Evolutionary conservation across 2,329 filamentous ascomycete genomes (phyloP).

Genomic region (Cytospora piceicola): DNA sequence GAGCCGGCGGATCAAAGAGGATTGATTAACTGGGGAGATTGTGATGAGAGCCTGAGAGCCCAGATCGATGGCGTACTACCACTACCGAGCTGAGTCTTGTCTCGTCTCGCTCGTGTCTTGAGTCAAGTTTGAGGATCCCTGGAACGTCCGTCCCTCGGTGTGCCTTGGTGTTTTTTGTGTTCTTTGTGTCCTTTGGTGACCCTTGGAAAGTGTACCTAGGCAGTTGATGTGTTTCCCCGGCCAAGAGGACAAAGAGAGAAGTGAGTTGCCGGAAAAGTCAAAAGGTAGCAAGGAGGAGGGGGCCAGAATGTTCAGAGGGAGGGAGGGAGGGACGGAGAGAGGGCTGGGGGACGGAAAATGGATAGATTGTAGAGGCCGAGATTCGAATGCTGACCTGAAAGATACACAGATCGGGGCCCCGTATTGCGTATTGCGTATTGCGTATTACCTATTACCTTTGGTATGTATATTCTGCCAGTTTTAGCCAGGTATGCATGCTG

Average conservation of each 20-base stretch:
- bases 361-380: conserved; percentile 21
- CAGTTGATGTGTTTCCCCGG: too few relatives aligned
- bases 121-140: conserved; percentile 26
- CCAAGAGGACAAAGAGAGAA: conserved; percentile 2
- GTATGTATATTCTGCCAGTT: too few relatives aligned
- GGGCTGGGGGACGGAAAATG: conserved; percentile 9
- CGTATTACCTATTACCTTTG: too few relatives aligned
- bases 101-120: conserved; percentile 25
- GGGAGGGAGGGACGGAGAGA: background rate
- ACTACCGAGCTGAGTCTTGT: background rate
- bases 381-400: background rate
- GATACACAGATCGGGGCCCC: conserved; percentile 9
- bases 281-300: background rate
- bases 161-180: too few relatives aligned
- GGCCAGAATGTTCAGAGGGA: background rate
- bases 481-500: too few relatives aligned
- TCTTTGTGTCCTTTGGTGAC: background rate
- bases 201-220: too few relatives aligned
- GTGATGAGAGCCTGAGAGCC: conserved; percentile 14
- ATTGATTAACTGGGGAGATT: conserved; percentile 19
- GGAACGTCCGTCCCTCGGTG: conserved; percentile 8
- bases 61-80: conserved; percentile 23
- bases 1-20: conserved; percentile 19
- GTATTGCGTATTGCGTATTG: too few relatives aligned
- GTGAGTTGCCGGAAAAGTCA: background rate